Evolutionary conservation across 805 yeast genomes (phyloP), one percentile per base, ranked within the genome.

Genomic region (Kazachstania martiniae): DNA sequence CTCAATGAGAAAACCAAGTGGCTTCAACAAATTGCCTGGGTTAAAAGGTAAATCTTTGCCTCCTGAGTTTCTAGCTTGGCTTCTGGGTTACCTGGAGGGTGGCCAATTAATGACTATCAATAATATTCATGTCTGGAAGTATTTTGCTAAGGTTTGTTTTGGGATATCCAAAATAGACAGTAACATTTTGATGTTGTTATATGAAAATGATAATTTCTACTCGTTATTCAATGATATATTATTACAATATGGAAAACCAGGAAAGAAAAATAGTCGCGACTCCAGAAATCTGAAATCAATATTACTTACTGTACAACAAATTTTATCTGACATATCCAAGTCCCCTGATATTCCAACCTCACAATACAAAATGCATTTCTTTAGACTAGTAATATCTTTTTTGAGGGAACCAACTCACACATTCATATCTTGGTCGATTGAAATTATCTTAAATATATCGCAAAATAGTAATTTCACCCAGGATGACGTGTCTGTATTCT

Each of bases 111-210:
- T 8, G 17, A 30, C 30, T 8, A 34, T 31, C 16, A 39, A 39
- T 19, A 44, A 44, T 33, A 32, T 42, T 17, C 48, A 45, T 31
- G 32, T 44, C n/a, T 46, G 56, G 48, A 53, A 52, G 29, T 53
- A 53, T 31, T 53, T 49, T 24, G 39, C 51, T n/a, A 46, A 41
- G 19, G 46, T 50, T 15, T 45, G 55, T 24, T 47, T 36, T 27
- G 49, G 46, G 25, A 29, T 46, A 3, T 35, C 44, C 4, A 49
- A 46, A 16, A 29, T 46, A 23, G 42, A 51, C 35, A 38, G 36
- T 23, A 23, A 28, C 1, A 35, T 42, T 6, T 26, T 48, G 9
- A 29, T 37, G 6, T 33, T 33, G 10, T 33, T 54, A 21, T 37
- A 37, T 15, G 27, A 30, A 14, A 42, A 40, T 29, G 12, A 27